Conservation (phyloP, 2,329 filamentous ascomycete genomes). For the Raffaelea arxii region DNA sequence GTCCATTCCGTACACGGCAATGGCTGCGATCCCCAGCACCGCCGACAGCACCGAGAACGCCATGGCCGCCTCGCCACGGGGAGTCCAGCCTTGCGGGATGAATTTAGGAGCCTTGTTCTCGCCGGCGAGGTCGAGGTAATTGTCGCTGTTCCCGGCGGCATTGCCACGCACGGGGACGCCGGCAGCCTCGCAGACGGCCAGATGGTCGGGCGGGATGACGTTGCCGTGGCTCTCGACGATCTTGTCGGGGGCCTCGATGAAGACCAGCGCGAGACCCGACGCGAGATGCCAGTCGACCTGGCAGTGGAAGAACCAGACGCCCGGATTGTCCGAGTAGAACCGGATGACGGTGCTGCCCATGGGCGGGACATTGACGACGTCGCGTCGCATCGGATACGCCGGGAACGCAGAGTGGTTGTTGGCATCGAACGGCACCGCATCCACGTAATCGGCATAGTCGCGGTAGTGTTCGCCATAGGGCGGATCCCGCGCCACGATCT, state of each 20-base stretch:
- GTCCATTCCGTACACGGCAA: constrained; percentile 55
- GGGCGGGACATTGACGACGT: too few relatives aligned
- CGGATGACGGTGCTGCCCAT: too few relatives aligned
- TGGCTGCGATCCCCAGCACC: constrained; percentile 54
- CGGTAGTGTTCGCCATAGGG: too few relatives aligned
- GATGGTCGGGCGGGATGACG: constrained; percentile 55
- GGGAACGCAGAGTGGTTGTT: too few relatives aligned
- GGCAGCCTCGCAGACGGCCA: constrained; percentile 40
- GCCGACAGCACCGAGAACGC: constrained; percentile 62
- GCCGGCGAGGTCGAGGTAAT: constrained; percentile 15
- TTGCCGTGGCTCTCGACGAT: constrained; percentile 48
- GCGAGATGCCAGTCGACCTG: constrained; percentile 72
- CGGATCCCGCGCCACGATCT: constrained; percentile 49
- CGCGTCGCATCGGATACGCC: too few relatives aligned
- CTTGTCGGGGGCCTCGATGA: constrained; percentile 52
- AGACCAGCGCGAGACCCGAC: constrained; percentile 55
- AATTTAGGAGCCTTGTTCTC: constrained; percentile 3
- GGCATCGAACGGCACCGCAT: too few relatives aligned
- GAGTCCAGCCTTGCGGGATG: constrained; percentile 35
- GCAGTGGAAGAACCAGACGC: constrained; percentile 58
- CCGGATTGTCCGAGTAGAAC: too few relatives aligned
- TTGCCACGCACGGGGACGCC: constrained; percentile 13
- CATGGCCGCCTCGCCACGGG: constrained; percentile 62
- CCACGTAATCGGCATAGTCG: too few relatives aligned
- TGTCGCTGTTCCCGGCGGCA: constrained; percentile 12